Conservation (phyloP, 208 protist genomes). For the Trypanosoma brucei region DNA sequence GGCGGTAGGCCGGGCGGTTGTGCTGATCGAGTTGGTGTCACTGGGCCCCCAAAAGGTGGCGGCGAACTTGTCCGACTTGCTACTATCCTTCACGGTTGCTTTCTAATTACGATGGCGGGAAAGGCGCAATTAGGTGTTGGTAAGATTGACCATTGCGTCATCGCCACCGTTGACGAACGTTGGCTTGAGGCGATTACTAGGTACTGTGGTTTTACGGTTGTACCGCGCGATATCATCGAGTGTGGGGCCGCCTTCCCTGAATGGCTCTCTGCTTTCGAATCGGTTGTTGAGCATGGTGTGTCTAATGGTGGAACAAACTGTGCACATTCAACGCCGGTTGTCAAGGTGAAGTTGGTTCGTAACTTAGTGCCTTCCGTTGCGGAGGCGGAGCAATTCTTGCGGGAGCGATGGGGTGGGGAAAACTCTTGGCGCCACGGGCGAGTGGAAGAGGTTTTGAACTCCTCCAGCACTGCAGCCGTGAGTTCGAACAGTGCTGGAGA, state of each 20-base stretch:
- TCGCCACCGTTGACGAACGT: slow-evolving; percentile 26
- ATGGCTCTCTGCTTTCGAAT: slow-evolving; percentile 41
- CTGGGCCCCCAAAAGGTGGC: no score
- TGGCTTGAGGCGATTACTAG: slow-evolving; percentile 61
- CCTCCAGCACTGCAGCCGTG: neutral
- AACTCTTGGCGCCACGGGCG: neutral
- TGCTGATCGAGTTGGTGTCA: no score
- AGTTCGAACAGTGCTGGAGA: neutral
- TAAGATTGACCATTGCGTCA: neutral
- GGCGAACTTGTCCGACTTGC: slow-evolving; percentile 24
- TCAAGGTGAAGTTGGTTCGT: slow-evolving; percentile 19
- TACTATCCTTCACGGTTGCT: slow-evolving; percentile 53
- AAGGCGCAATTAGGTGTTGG: slow-evolving; percentile 59
- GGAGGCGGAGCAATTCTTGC: slow-evolving; percentile 14
- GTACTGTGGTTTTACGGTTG: slow-evolving; percentile 51
- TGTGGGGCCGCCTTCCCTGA: slow-evolving; percentile 48
- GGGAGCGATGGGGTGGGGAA: slow-evolving; percentile 8
- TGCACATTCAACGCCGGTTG: neutral
- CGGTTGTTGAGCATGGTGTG: no score
- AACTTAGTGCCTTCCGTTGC: slow-evolving; percentile 11
- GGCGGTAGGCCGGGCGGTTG: no score
- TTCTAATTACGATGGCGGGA: slow-evolving; percentile 61
- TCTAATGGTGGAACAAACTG: neutral
- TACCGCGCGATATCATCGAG: slow-evolving; percentile 57
- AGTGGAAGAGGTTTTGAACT: neutral